Conservation (phyloP, 2,329 filamentous ascomycete species). For the Stachybotrys elegans region DNA sequence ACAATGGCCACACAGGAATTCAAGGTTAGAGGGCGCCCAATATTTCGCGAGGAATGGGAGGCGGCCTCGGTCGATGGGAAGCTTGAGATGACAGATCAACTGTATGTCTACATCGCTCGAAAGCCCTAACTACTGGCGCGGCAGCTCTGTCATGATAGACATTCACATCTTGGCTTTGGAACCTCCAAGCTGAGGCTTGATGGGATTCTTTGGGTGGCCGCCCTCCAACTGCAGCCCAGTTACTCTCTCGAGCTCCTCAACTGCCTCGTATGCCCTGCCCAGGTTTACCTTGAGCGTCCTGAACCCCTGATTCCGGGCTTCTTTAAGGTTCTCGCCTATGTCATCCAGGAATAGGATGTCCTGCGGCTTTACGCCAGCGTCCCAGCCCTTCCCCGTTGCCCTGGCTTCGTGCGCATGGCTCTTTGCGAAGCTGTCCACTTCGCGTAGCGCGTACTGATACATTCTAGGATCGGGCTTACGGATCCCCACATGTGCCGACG, state of each 20-base stretch:
- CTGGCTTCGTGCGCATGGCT: constrained; percentile 37
- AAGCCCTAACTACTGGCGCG: constrained; percentile 8
- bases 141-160: neutral
- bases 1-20: constrained; percentile 15
- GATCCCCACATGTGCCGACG: constrained; percentile 78
- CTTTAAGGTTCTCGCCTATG: constrained; percentile 89
- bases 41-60: constrained; percentile 25
- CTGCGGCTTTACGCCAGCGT: constrained; percentile 46
- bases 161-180: constrained; percentile 37
- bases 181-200: constrained; percentile 29
- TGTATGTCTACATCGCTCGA: constrained; percentile 25
- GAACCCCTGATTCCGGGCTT: constrained; percentile 68
- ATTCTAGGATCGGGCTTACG: constrained; percentile 82
- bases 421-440: constrained; percentile 59
- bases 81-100: constrained; percentile 19
- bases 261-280: constrained; percentile 73
- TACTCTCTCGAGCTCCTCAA: constrained; percentile 70
- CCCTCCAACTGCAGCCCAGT: constrained; percentile 64
- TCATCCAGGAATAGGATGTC: constrained; percentile 89
- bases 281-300: constrained; percentile 79
- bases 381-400: constrained; percentile 38
- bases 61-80: constrained; percentile 21
- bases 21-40: constrained; percentile 13
- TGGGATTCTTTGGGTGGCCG: constrained; percentile 43
- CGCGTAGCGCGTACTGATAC: constrained; percentile 67